Conservation (phyloP, 805 yeast species). For the Saccharomycopsis capsularis region DNA sequence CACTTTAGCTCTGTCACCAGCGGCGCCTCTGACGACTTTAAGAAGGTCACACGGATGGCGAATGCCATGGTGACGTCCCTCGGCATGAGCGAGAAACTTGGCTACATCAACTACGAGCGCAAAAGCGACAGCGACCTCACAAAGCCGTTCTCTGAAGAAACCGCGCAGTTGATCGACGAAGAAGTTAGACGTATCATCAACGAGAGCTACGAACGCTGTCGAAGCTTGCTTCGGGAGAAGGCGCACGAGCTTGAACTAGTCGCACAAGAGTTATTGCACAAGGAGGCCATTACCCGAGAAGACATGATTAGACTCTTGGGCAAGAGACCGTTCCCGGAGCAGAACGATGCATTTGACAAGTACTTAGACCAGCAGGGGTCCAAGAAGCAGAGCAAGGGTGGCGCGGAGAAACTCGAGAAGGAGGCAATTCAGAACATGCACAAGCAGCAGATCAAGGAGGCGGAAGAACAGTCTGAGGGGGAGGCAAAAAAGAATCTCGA, state of each 20-base stretch:
- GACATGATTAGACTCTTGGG: slow-evolving; percentile 90
- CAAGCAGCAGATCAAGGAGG: neutral
- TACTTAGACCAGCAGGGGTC: slow-evolving; percentile 39
- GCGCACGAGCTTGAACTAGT: slow-evolving; percentile 72
- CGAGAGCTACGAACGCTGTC: slow-evolving; percentile 70
- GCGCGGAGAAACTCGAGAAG: neutral
- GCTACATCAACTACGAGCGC: slow-evolving; percentile 70
- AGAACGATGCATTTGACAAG: slow-evolving; percentile 84
- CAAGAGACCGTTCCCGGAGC: slow-evolving; percentile 85
- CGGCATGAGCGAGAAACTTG: slow-evolving; percentile 87
- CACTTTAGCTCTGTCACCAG: slow-evolving; percentile 89
- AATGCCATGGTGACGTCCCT: slow-evolving; percentile 84
- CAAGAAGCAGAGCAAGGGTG: slow-evolving; percentile 4
- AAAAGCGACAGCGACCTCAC: slow-evolving; percentile 60
- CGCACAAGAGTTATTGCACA: slow-evolving; percentile 76
- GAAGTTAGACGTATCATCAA: slow-evolving; percentile 76
- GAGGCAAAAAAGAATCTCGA: no score
- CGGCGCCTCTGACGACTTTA: slow-evolving; percentile 95
- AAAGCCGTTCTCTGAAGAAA: slow-evolving; percentile 85
- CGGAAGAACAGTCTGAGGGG: neutral
- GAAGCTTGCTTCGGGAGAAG: slow-evolving; percentile 58
- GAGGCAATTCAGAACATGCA: neutral
- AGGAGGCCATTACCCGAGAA: slow-evolving; percentile 89
- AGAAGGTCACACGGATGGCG: slow-evolving; percentile 92
- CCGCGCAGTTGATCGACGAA: slow-evolving; percentile 70